Conservation (phyloP, 2,329 filamentous ascomycete genomes). For the Talaromyces marneffei region DNA sequence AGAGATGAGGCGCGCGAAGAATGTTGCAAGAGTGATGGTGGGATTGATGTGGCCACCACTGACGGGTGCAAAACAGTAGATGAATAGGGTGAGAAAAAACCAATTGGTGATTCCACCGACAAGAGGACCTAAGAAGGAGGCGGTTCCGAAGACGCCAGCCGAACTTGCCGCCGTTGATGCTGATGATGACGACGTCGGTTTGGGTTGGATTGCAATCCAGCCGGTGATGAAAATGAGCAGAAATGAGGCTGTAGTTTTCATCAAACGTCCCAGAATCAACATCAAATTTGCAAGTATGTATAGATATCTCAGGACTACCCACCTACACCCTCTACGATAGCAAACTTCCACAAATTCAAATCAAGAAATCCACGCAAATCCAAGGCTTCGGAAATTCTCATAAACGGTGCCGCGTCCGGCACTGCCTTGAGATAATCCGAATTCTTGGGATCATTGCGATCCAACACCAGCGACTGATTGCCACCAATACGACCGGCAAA, state of each 20-base stretch:
- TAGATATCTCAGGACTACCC: not conserved
- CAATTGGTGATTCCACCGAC: constrained; percentile 38
- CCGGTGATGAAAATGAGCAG: constrained; percentile 12
- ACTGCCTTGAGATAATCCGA: constrained; percentile 25
- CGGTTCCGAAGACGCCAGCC: constrained; percentile 25
- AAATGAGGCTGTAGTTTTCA: not conserved
- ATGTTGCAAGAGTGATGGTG: constrained; percentile 49
- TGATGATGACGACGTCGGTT: constrained; percentile 15
- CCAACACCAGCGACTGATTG: constrained; percentile 31
- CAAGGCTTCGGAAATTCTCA: constrained; percentile 33
- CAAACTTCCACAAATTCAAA: constrained; percentile 37
- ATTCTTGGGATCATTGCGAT: constrained; percentile 28
- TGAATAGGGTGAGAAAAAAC: constrained; percentile 43
- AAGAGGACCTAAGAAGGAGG: constrained; percentile 26
- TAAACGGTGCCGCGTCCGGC: constrained; percentile 40
- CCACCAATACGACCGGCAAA: constrained; percentile 35
- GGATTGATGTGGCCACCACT: constrained; percentile 52
- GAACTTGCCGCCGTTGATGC: constrained; percentile 17
- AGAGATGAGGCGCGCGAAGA: constrained; percentile 47
- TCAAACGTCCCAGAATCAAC: not conserved
- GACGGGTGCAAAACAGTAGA: constrained; percentile 45
- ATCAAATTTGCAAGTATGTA: not conserved
- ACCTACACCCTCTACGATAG: constrained; percentile 38
- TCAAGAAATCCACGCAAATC: constrained; percentile 31
- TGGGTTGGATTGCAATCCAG: constrained; percentile 17